phyloP scores from a whole-genome alignment of 371 early-diverging fungal species.

The Lichtheimia hyalospora region DNA sequence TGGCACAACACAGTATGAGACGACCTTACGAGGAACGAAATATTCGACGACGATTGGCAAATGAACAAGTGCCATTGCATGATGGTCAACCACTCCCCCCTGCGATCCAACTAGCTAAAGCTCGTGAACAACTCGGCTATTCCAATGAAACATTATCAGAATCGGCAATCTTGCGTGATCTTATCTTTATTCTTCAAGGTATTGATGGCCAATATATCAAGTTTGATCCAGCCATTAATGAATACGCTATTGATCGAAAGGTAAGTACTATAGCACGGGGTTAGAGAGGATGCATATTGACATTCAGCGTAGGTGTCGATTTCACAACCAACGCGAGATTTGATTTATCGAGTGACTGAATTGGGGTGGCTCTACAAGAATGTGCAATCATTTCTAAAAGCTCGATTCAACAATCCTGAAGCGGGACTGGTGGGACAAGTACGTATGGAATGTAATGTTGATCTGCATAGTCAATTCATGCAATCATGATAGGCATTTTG shows the following conservation, averaged over 20 bases:
- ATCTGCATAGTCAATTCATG: background rate
- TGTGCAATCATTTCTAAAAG: slow-evolving; percentile 51
- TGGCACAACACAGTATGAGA: too few relatives aligned
- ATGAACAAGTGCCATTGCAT: slow-evolving; percentile 11
- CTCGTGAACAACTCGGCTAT: slow-evolving; percentile 14
- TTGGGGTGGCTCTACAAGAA: slow-evolving; percentile 72
- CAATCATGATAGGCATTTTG: slow-evolving; percentile 68
- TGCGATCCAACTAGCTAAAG: slow-evolving; percentile 30
- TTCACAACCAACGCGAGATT: slow-evolving; percentile 56
- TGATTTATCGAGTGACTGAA: slow-evolving; percentile 62
- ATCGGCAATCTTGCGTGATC: slow-evolving; percentile 73
- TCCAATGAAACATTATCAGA: slow-evolving; percentile 49
- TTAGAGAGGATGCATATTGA: slow-evolving; percentile 6
- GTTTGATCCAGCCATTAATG: slow-evolving; percentile 49
- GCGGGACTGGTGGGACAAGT: slow-evolving; percentile 70
- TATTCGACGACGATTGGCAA: slow-evolving; percentile 32
- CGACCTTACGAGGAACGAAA: slow-evolving; percentile 32
- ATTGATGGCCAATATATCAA: slow-evolving; percentile 86
- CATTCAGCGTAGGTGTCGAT: slow-evolving; percentile 38
- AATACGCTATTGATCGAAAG: slow-evolving; percentile 54
- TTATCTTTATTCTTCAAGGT: slow-evolving; percentile 92
- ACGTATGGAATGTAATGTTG: background rate
- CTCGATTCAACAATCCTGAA: slow-evolving; percentile 36
- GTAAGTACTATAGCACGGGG: slow-evolving; percentile 22
- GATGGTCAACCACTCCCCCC: slow-evolving; percentile 5